Evolutionary conservation across 208 protist genomes (phyloP).

Genomic region (Blastocrithidia nonstop): DNA sequence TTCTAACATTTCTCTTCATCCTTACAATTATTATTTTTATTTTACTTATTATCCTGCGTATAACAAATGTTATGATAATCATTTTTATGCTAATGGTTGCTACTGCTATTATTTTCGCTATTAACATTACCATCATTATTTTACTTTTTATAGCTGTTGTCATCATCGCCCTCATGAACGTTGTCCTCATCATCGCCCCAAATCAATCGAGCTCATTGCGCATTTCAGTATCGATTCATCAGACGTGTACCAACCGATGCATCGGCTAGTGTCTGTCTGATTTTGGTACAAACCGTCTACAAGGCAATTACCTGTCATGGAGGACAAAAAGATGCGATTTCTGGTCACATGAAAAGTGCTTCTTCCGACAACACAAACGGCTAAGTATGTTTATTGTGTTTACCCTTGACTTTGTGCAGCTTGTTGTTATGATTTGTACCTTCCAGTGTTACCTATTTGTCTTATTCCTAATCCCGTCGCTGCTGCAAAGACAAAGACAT

Average conservation of each 20-base stretch:
- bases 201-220: conserved; percentile 39
- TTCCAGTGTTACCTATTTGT: too few species aligned
- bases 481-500: background rate
- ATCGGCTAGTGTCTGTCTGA: conserved; percentile 13
- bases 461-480: background rate
- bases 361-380: conserved; percentile 9
- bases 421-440: background rate
- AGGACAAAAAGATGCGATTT: conserved; percentile 33
- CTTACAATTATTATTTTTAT: too few species aligned
- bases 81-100: too few species aligned
- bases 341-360: conserved; percentile 58
- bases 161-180: too few species aligned
- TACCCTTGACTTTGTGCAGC: conserved; percentile 1
- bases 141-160: too few species aligned
- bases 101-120: too few species aligned
- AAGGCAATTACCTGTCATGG: conserved; percentile 35
- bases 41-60: too few species aligned
- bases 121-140: too few species aligned
- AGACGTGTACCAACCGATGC: conserved; percentile 23
- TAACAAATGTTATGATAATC: too few species aligned
- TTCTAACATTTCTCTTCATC: too few species aligned
- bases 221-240: conserved; percentile 80
- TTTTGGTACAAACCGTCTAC: conserved; percentile 30
- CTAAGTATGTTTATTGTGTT: conserved; percentile 24
- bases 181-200: conserved; percentile 49